A percentile compares a stretch with the other conserved stretches of the same genome.
Evolutionary conservation across 768 basidiomycete genomes (phyloP).

Genomic region (Daedaleopsis nitida): DNA sequence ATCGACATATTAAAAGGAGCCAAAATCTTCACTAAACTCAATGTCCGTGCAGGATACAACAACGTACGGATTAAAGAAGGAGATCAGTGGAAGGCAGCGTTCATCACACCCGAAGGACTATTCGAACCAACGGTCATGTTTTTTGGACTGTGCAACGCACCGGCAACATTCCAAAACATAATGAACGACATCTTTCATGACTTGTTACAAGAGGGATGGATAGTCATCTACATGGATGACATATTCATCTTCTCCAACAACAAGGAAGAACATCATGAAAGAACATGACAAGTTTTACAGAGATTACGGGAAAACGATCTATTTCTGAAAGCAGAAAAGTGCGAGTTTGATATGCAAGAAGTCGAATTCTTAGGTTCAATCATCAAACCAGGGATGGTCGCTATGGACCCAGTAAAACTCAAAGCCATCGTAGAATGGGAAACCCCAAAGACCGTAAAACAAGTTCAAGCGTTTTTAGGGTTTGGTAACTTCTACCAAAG

Average conservation of each 20-base stretch:
- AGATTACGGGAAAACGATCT: conserved; percentile 35
- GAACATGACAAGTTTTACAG: conserved; percentile 30
- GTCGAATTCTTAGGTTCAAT: conserved; percentile 37
- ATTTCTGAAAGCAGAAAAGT: conserved; percentile 41
- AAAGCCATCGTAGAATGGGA: conserved; percentile 35
- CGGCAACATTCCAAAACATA: conserved; percentile 39
- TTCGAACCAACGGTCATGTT: conserved; percentile 46
- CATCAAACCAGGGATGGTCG: conserved; percentile 21
- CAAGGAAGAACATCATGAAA: not conserved
- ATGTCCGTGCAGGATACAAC: conserved; percentile 38
- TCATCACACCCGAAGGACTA: conserved; percentile 38
- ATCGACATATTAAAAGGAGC: conserved; percentile 27
- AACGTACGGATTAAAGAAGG: conserved; percentile 41
- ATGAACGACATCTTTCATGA: conserved; percentile 37
- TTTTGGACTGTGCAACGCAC: conserved; percentile 37
- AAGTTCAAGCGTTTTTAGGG: no score
- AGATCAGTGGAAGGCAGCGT: conserved; percentile 45
- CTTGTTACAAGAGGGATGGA: conserved; percentile 33
- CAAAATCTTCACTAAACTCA: conserved; percentile 30
- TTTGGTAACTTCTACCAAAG: conserved; percentile 35
- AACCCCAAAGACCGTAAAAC: conserved; percentile 12
- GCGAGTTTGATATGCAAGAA: conserved; percentile 29
- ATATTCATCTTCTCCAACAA: conserved; percentile 31
- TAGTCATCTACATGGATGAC: conserved; percentile 48
- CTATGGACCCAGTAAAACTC: conserved; percentile 39